Base-by-base conservation (phyloP, 2,329 filamentous ascomycete genomes). In the Aspergillus sojae region DNA sequence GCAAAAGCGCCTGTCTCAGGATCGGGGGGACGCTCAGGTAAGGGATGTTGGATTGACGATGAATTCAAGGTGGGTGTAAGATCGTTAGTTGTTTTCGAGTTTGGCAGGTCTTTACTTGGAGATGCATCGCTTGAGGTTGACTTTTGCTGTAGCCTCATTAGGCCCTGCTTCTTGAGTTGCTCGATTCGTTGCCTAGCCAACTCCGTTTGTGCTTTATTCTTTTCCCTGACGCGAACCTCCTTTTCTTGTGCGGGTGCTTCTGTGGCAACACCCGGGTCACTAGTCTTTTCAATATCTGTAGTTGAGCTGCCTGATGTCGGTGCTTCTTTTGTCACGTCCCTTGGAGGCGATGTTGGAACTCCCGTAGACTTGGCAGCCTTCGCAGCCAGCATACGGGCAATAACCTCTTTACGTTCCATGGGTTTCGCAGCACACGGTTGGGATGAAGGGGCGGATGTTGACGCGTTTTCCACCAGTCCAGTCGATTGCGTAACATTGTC, bases 131-230 rank as follows among this genome's bases (percentile, higher is more conserved):
- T 65, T 26, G 63, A 46, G 50, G 70, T 69, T 11, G 65, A 46
- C 56, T 70, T 74, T 72, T 72, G 76, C 68, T 73, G 78, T 63
- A 56, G 76, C 70, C 74, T 81, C 69, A 79, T 75, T 16, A 82
- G 69, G 58, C 77, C 77, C 66, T 76, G 78, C 62, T 87, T 89
- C 68, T 88, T 88, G 26, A 95, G 79, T 26, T 90, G 90, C 64
- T 93, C 91, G 72, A 96, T 89, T 68, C 92, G 93, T 73, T 92
- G 87, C 67, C 92, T 88, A 54, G 94, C 83, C 36, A 93, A 79
- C 63, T 92, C 91, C 64, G 91, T 96, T 67, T 93, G 86, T 21
- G 86, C 87, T 72, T 89, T 87, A 36, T 81, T 80, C 67, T 81
- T 86, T 70, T 79, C 77, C 48, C 80, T 80, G 5, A 75, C 73